Conservation (phyloP, 352 stramenopile species). For the Pythium biforme region DNA sequence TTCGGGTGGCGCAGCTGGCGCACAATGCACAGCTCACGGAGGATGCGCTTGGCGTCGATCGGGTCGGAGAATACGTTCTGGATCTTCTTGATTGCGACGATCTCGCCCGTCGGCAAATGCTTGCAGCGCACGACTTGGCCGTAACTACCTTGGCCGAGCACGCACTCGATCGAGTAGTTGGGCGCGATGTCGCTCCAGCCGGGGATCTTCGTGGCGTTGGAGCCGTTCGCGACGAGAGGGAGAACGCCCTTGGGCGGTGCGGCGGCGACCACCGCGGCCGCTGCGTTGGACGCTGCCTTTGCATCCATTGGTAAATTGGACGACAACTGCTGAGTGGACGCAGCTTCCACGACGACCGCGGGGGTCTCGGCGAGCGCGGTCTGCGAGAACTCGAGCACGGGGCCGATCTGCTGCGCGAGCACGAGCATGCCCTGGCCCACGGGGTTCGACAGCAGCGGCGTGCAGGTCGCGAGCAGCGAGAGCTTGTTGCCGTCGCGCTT, state of each 20-base stretch:
- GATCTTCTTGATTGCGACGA: slow-evolving; percentile 89
- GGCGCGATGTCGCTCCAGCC: slow-evolving; percentile 82
- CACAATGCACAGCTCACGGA: slow-evolving; percentile 82
- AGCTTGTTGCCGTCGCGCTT: slow-evolving; percentile 60
- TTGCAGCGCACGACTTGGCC: slow-evolving; percentile 87
- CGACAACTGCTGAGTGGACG: slow-evolving; percentile 9
- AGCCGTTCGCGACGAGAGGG: slow-evolving; percentile 25
- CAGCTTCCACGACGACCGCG: slow-evolving; percentile 44
- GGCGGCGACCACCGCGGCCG: slow-evolving; percentile 2
- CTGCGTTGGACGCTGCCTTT: not conserved
- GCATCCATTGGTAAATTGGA: slow-evolving; percentile 19
- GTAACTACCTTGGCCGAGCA: slow-evolving; percentile 83
- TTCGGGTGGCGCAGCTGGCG: slow-evolving; percentile 83
- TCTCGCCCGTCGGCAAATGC: slow-evolving; percentile 82
- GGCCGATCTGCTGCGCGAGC: slow-evolving; percentile 63
- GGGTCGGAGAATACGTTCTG: slow-evolving; percentile 88
- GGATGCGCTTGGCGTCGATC: slow-evolving; percentile 85
- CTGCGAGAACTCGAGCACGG: slow-evolving; percentile 31
- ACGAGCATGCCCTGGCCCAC: slow-evolving; percentile 81
- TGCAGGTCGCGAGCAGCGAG: slow-evolving; percentile 69
- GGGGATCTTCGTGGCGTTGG: slow-evolving; percentile 73
- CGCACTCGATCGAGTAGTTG: slow-evolving; percentile 83
- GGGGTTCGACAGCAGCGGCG: slow-evolving; percentile 68
- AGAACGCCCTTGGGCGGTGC: slow-evolving; percentile 9
- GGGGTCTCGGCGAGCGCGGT: slow-evolving; percentile 45